Percentiles rank a stretch among this genome's conserved stretches.
Conservation (phyloP, 371 early-diverging fungal species). For the Syncephalis plumigaleata region DNA sequence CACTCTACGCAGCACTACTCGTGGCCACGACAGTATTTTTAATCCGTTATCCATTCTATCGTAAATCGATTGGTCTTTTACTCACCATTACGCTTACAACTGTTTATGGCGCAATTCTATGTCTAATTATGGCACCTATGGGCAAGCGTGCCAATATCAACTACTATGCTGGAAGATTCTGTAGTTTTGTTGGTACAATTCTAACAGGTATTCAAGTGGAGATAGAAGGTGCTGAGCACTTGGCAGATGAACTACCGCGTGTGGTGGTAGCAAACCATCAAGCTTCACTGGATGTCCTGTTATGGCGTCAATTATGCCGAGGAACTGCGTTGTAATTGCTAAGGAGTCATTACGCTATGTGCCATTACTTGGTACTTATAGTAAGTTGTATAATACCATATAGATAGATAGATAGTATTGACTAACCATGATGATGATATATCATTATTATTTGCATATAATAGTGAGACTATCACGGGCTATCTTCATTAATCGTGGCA, state of each 20-base stretch:
- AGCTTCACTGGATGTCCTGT: slow-evolving; percentile 55
- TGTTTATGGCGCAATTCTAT: too few species aligned
- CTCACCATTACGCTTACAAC: too few species aligned
- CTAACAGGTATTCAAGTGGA: not conserved
- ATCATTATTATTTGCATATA: not conserved
- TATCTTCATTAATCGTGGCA: slow-evolving; percentile 79
- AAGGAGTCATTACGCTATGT: slow-evolving; percentile 64
- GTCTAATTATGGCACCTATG: too few species aligned
- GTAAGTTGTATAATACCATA: slow-evolving; percentile 53
- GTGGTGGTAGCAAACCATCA: slow-evolving; percentile 81
- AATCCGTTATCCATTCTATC: too few species aligned
- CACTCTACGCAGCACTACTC: too few species aligned
- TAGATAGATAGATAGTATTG: too few species aligned
- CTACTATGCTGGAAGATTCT: too few species aligned
- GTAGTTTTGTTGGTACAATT: too few species aligned
- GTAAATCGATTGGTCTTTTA: too few species aligned
- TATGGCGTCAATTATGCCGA: slow-evolving; percentile 54
- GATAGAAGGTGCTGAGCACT: not conserved
- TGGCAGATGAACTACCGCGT: slow-evolving; percentile 18
- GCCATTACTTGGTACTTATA: slow-evolving; percentile 74
- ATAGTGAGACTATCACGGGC: slow-evolving; percentile 56
- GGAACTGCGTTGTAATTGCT: slow-evolving; percentile 54
- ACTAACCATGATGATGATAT: too few species aligned
- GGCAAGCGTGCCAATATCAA: too few species aligned
- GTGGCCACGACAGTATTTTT: too few species aligned